Conservation (phyloP, 2,329 filamentous ascomycete species). For the Xylaria polymorpha region DNA sequence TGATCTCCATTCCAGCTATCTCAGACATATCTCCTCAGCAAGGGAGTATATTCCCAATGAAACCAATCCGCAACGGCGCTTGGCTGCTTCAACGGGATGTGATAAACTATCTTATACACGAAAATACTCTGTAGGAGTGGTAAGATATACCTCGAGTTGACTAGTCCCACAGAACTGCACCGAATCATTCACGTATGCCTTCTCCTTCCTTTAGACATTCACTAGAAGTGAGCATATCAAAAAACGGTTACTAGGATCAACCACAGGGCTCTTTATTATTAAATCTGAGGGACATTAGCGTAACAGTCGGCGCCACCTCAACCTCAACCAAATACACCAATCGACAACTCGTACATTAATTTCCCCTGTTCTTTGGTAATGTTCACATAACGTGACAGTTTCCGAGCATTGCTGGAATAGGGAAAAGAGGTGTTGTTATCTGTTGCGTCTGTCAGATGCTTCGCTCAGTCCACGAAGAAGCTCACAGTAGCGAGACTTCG, state of each 20-base stretch:
- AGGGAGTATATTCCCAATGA: neutral
- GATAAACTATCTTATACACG: neutral
- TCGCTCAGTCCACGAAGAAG: neutral
- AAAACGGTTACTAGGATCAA: neutral
- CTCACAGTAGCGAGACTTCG: neutral
- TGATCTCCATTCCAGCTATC: neutral
- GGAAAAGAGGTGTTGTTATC: neutral
- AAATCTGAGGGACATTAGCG: neutral
- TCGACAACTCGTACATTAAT: too few species aligned
- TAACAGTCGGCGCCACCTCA: neutral
- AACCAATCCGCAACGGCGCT: neutral
- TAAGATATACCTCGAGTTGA: neutral
- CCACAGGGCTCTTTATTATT: neutral
- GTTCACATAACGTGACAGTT: neutral
- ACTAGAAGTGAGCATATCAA: neutral
- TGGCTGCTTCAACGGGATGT: neutral
- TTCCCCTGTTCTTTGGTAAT: neutral
- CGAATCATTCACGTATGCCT: neutral
- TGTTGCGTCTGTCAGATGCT: neutral
- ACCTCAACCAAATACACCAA: neutral
- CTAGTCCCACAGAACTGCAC: neutral
- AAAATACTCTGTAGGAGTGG: neutral
- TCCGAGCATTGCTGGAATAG: neutral
- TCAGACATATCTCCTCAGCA: neutral
- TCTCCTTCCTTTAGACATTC: neutral